Conservation (phyloP, 805 yeast species). For the Yamadazyma nakazawae region DNA sequence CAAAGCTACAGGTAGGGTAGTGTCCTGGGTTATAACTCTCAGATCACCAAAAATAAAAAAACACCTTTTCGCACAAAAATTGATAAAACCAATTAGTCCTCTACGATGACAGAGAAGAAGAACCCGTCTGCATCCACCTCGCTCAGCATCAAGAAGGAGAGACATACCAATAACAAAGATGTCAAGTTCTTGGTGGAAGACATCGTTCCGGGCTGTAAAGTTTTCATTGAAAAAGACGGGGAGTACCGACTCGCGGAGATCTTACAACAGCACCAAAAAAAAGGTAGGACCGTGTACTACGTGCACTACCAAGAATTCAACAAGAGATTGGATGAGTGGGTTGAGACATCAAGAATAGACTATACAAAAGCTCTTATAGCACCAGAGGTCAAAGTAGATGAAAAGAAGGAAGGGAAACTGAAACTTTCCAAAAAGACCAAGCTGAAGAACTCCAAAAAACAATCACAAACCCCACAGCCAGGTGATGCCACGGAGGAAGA, state of each 20-base stretch:
- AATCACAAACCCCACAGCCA: conserved; percentile 24
- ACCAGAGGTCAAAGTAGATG: conserved; percentile 60
- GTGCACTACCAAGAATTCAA: conserved; percentile 94
- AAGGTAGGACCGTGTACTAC: conserved; percentile 77
- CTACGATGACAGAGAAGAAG: background rate
- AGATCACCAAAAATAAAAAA: background rate
- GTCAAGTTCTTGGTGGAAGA: conserved; percentile 40
- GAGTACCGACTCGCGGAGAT: conserved; percentile 82
- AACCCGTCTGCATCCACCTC: conserved; percentile 9
- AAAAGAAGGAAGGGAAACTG: conserved; percentile 32
- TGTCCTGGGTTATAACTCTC: background rate
- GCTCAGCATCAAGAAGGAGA: conserved; percentile 10
- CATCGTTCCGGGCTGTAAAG: conserved; percentile 73
- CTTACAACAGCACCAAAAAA: conserved; percentile 67
- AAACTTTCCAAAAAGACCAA: conserved; percentile 21
- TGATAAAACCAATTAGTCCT: too few species aligned
- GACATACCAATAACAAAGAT: conserved; percentile 1
- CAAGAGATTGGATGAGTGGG: conserved; percentile 97
- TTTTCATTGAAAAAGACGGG: conserved; percentile 76
- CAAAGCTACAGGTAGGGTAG: background rate
- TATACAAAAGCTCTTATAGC: conserved; percentile 63
- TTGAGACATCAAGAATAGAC: conserved; percentile 68
- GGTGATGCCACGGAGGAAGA: conserved; percentile 13
- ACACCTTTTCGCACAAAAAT: background rate
- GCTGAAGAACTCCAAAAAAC: conserved; percentile 25